phyloP scores from a whole-genome alignment of 106 monocot species.

The Phalaenopsis aphrodite region DNA sequence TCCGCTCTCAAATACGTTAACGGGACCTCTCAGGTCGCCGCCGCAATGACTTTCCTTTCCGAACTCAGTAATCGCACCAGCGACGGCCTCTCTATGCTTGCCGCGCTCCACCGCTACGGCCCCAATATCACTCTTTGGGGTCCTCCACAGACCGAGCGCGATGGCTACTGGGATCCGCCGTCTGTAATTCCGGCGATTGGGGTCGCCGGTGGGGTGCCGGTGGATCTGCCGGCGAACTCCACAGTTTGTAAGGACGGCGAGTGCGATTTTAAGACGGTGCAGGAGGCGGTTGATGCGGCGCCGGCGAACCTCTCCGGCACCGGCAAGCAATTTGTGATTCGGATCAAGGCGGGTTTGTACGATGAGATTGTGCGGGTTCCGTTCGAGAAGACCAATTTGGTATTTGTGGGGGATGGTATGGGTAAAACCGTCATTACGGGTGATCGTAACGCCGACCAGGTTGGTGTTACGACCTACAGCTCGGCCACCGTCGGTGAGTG shows the following conservation, averaged over 20 bases:
- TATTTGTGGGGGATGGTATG: constrained; percentile 72
- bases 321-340: constrained; percentile 36
- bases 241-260: constrained; percentile 39
- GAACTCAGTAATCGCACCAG: constrained; percentile 35
- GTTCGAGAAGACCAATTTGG: constrained; percentile 59
- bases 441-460: constrained; percentile 27
- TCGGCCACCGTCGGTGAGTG: constrained; percentile 65
- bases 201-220: constrained; percentile 4
- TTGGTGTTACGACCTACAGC: constrained; percentile 59
- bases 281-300: constrained; percentile 65
- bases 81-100: constrained; percentile 59
- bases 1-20: constrained; percentile 66
- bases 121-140: constrained; percentile 39
- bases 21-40: constrained; percentile 34
- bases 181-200: neutral
- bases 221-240: constrained; percentile 9
- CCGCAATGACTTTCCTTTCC: constrained; percentile 44
- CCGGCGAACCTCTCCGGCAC: constrained; percentile 17
- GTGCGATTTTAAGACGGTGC: constrained; percentile 38
- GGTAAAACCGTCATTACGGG: constrained; percentile 74
- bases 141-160: constrained; percentile 76
- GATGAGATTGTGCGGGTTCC: constrained; percentile 58
- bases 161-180: constrained; percentile 57
- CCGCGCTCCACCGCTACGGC: constrained; percentile 60
- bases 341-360: constrained; percentile 62